Base-by-base conservation (phyloP, 345 rosid genomes). In the Aquilaria yunnanensis region DNA sequence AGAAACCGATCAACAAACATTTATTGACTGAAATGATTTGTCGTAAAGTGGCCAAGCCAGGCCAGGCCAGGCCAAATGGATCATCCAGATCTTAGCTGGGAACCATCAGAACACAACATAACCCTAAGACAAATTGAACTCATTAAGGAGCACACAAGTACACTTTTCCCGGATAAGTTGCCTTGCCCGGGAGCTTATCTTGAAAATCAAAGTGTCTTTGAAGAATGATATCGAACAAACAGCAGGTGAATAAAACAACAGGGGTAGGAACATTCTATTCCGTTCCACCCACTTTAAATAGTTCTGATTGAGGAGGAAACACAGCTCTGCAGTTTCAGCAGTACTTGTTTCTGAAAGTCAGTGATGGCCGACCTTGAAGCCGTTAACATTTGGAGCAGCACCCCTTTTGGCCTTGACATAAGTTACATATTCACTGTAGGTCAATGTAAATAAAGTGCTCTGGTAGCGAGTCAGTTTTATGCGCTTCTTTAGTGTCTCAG, bases 401-500 rank as follows among this genome's bases (percentile, higher is more conserved):
- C 89, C 92, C 74, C 92, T 84, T 32, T 80, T 83, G 32, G 79
- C 78, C 86, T 69, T 84, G 62, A 94, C 93, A 57, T 80, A 84
- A 0, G 88, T 75, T 60, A 72, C 79, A 59, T 94, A 94, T n/a
- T 91, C 99, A 5, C 83, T 80, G 53, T 82, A 91, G 63, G 75
- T 75, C 99, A 94, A 62, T 9, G 86, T 78, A 78, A 88, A 94
- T 57, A 91, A 12, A 29, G 97, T 88, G 76, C 97, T 94, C 77
- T 89, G 96, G 77, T 94, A 94, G 31, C 97, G 92, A n/a, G 96
- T 94, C 78, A 94, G 77, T 13, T 60, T 63, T 52, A 94, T 79
- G 60, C 88, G 78, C 81, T 75, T 82, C 64, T 90, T 81, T 37
- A 90, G 76, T 6, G 77, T 58, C 54, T 94, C 97, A 0, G 83